These are phyloP conservation scores for Aspergillus sparsus DNA, from an alignment of 495 filamentous ascomycete genomes.

Conservation along the genomic window DNA sequence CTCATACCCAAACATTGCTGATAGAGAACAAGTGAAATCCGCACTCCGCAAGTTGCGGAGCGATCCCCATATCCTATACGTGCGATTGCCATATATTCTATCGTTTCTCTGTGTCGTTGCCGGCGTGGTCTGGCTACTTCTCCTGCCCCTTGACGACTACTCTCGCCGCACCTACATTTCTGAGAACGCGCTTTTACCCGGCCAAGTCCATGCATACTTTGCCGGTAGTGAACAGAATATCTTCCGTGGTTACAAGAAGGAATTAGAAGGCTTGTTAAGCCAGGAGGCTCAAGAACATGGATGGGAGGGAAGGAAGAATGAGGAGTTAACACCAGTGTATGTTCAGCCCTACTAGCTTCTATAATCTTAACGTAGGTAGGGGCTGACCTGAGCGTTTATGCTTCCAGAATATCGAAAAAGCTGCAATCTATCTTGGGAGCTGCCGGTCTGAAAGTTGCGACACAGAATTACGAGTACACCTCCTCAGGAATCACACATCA, in stretches of 20 bases:
- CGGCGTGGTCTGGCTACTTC: slow-evolving; percentile 87
- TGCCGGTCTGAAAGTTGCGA: slow-evolving; percentile 79
- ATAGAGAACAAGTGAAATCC: slow-evolving; percentile 31
- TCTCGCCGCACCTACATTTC: slow-evolving; percentile 94
- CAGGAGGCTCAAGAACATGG: slow-evolving; percentile 22
- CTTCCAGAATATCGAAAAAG: slow-evolving; percentile 61
- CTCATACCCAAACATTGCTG: slow-evolving; percentile 24
- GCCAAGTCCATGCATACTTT: slow-evolving; percentile 97
- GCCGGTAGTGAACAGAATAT: slow-evolving; percentile 93
- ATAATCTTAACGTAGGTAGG: no score
- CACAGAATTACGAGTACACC: slow-evolving; percentile 80
- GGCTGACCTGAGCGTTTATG: neutral
- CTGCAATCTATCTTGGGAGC: slow-evolving; percentile 73
- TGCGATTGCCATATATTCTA: slow-evolving; percentile 49
- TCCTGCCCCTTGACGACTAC: slow-evolving; percentile 91
- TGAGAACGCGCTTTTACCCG: slow-evolving; percentile 93
- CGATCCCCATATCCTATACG: slow-evolving; percentile 44
- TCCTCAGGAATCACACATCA: slow-evolving; percentile 68
- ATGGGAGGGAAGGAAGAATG: slow-evolving; percentile 20
- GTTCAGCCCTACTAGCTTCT: slow-evolving; percentile 19
- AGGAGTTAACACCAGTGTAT: slow-evolving; percentile 48
- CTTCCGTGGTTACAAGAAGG: slow-evolving; percentile 87
- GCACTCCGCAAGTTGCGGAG: slow-evolving; percentile 48
- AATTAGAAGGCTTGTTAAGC: slow-evolving; percentile 58
- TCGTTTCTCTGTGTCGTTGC: slow-evolving; percentile 85